phyloP scores from a whole-genome alignment of 352 stramenopile genomes.

The Globisporangium apiculatum region DNA sequence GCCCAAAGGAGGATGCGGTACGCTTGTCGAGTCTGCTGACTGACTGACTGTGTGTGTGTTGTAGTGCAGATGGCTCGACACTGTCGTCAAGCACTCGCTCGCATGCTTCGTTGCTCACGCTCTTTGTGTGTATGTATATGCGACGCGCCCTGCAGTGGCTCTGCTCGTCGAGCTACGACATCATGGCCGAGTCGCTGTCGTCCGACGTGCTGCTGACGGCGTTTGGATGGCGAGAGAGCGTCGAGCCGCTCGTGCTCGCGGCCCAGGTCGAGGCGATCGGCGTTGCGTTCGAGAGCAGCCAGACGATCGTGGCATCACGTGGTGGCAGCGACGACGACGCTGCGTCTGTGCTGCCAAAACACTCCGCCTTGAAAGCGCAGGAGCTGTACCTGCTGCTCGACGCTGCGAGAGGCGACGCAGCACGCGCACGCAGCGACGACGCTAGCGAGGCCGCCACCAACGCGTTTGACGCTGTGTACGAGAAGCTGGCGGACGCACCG shows the following conservation, averaged over 20 bases:
- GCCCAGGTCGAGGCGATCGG: conserved; percentile 48
- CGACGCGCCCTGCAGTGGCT: conserved; percentile 38
- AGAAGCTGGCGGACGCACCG: conserved; percentile 29
- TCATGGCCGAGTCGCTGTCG: conserved; percentile 45
- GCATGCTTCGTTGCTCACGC: no score
- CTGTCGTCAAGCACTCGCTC: neutral
- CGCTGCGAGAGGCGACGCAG: conserved; percentile 12
- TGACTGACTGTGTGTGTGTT: neutral
- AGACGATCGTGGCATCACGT: no score
- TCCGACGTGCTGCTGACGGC: conserved; percentile 43
- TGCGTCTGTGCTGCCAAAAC: conserved; percentile 2
- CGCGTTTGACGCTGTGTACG: conserved; percentile 19
- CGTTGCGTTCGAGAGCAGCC: conserved; percentile 12
- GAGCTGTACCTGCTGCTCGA: conserved; percentile 54
- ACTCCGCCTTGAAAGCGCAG: conserved; percentile 39
- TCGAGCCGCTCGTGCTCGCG: conserved; percentile 36
- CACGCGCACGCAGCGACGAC: conserved; percentile 4
- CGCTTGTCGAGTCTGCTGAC: conserved; percentile 7
- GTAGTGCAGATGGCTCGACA: neutral
- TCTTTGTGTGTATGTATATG: conserved; percentile 1
- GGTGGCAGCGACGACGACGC: neutral
- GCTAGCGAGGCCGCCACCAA: conserved; percentile 21
- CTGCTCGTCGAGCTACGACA: conserved; percentile 44
- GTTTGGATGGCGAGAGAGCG: conserved; percentile 47
- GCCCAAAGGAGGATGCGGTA: conserved; percentile 54